Evolutionary conservation across 768 basidiomycete species (phyloP).

Genomic region (Mrakia gelida): DNA sequence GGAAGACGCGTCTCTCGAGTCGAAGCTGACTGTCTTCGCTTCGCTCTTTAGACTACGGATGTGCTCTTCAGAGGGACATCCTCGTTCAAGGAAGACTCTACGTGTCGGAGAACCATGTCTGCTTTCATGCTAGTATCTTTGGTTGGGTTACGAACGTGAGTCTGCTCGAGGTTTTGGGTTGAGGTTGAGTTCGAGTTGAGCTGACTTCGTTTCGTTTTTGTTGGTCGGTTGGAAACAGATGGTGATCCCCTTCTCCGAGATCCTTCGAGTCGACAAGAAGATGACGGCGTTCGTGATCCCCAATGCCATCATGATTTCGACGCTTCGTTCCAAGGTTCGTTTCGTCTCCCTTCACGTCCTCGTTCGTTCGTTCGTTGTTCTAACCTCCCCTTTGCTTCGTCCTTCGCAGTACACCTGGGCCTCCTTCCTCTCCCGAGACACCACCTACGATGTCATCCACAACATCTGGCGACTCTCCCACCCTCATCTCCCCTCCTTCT

Average conservation of each 20-base stretch:
- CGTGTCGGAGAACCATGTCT: conserved; percentile 98
- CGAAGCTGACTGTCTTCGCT: background rate
- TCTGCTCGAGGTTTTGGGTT: conserved; percentile 33
- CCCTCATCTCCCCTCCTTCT: conserved; percentile 52
- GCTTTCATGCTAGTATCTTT: conserved; percentile 98
- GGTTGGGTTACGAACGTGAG: conserved; percentile 97
- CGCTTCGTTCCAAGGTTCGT: conserved; percentile 53
- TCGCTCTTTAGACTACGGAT: conserved; percentile 76
- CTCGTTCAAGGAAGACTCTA: conserved; percentile 92
- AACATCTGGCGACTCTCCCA: conserved; percentile 92
- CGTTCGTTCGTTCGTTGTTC: background rate
- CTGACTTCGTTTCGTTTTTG: background rate
- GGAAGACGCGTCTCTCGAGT: too few species aligned
- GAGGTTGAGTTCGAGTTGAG: too few species aligned
- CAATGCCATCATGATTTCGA: conserved; percentile 87
- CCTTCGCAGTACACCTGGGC: conserved; percentile 83
- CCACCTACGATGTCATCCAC: conserved; percentile 89
- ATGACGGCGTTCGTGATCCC: conserved; percentile 98
- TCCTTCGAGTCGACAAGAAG: conserved; percentile 82
- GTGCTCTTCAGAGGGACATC: conserved; percentile 92
- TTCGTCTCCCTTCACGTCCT: background rate
- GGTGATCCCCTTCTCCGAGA: conserved; percentile 80
- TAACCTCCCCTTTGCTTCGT: background rate
- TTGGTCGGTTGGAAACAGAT: conserved; percentile 51
- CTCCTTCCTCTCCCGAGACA: conserved; percentile 92